Conservation (phyloP, 192 early-diverging fungal species). For the Gigaspora rosea region DNA sequence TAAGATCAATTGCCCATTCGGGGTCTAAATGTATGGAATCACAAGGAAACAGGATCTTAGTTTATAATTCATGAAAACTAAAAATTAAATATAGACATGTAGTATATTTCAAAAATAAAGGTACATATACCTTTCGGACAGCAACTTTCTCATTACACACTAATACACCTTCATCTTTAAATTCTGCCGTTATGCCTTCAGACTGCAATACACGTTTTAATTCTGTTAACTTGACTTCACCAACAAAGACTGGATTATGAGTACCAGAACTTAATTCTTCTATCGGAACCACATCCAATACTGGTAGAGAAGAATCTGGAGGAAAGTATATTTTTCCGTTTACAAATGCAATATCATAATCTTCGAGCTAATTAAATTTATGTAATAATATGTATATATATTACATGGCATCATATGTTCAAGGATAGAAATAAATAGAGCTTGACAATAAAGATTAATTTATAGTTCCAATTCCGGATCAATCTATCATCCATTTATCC, state of each 20-base stretch:
- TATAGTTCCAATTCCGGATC: too few relatives aligned
- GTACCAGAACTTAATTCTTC: not conserved
- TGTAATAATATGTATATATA: too few relatives aligned
- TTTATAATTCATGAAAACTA: not conserved
- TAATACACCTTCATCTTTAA: conserved; percentile 75
- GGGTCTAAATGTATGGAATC: conserved; percentile 33
- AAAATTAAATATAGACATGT: not conserved
- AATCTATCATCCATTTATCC: too few relatives aligned
- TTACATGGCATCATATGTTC: too few relatives aligned
- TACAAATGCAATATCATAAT: conserved; percentile 77
- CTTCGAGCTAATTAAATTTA: conserved; percentile 54
- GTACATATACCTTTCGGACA: conserved; percentile 55
- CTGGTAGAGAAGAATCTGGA: conserved; percentile 64
- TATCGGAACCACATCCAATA: too few relatives aligned
- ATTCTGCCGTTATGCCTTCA: conserved; percentile 81
- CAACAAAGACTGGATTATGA: conserved; percentile 76
- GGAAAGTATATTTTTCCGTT: conserved; percentile 67
- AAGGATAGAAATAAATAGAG: too few relatives aligned
- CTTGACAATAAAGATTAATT: not conserved
- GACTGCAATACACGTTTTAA: too few relatives aligned
- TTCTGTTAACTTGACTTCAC: conserved; percentile 83
- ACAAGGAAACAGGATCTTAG: not conserved
- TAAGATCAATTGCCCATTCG: conserved; percentile 52
- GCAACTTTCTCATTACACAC: conserved; percentile 70
- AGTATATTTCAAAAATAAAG: conserved; percentile 36